Base-by-base conservation (phyloP, 1,284 basidiomycete genomes). In the Stygiomarasmius scandens region DNA sequence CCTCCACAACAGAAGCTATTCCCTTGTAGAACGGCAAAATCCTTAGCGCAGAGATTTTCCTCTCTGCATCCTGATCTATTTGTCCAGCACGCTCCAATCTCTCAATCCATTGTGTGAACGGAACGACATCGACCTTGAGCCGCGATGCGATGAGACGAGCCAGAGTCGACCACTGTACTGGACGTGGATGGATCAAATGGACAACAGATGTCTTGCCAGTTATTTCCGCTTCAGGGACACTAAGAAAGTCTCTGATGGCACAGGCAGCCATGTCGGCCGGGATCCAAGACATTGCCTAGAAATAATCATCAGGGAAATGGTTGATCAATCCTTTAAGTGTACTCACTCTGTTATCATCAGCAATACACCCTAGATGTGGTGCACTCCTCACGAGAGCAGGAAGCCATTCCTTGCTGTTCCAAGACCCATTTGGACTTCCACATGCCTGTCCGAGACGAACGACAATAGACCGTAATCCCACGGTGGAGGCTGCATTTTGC, bases 221-320 rank as follows among this genome's bases (percentile, higher is more conserved):
- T 32, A 12, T 32, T 32, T 32, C 29, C 5, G 29, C 12, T 32
- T 32, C 29, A 12, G 29, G 29, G 12, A 12, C 29, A 32, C 12
- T 12, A 32, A 32, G 12, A 32, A 32, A 32, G 12, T 73, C 72
- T n/a, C 69, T 58, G 6, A 73, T 47, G 27, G 64, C 63, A 2
- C 60, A 41, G 3, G 73, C 73, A 16, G 71, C 72, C 12, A 58
- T 52, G 52, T 74, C 62, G 25, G 69, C 58, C 9, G 71, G 70
- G 12, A 74, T 53, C 70, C 72, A 76, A 1, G 70, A 67, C 14
- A 71, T 56, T 9, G 49, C 47, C 70, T 71, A 52, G 6, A 32
- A 32, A 32, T 32, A 25, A 22, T 29, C n/a, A 19, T 5, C 29
- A 32, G 6, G 43, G 62, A 29, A 50, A 74, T 68, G 24, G 64